Evolutionary conservation across 2,329 filamentous ascomycete genomes (phyloP), one percentile per base, ranked within the genome.

Genomic region (Diaporthe sp.): DNA sequence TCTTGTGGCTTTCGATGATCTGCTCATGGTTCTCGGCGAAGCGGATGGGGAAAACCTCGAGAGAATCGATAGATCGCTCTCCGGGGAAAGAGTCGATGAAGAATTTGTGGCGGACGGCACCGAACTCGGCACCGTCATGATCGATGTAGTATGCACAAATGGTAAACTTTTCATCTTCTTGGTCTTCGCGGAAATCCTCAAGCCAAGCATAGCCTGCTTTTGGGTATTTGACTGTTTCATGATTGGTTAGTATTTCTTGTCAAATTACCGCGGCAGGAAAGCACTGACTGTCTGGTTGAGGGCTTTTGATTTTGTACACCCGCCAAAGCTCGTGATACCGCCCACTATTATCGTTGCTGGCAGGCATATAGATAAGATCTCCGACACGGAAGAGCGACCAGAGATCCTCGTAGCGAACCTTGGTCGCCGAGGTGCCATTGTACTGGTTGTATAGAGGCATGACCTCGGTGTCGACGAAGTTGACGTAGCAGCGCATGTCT

Each of bases 401-500:
- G n/a, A 74, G 57, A n/a, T 74, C 73, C 13, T 61, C 54, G 58
- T 61, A 72, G 25, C 69, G 69, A 25, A 74, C 68, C 33, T 72
- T 72, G 58, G 35, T 54, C 8, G 25, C 45, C 33, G 40, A 7
- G 1, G 28, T 52, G 22, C 9, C 38, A 28, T 57, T 38, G 28
- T 66, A 50, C 25, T 57, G 55, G 15, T 67, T 35, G n/a, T 67
- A 74, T 5, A 72, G 50, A 45, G 73, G 67, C 47, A 74, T 67
- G 35, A 74, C 19, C n/a, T 67, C 57, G 6, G 25, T 54, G 1
- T 58, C 52, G 9, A 72, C 47, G 28, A 74, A 74, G 3, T 67
- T 47, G 25, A 74, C 58, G 45, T 74, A 74, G 42, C 73, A 74
- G n/a, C 58, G 47, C 73, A 74, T 57, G 40, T 74, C 73, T 1